Base-by-base conservation (phyloP, 148 eudicot species). In the Gaultheria prostrata region DNA sequence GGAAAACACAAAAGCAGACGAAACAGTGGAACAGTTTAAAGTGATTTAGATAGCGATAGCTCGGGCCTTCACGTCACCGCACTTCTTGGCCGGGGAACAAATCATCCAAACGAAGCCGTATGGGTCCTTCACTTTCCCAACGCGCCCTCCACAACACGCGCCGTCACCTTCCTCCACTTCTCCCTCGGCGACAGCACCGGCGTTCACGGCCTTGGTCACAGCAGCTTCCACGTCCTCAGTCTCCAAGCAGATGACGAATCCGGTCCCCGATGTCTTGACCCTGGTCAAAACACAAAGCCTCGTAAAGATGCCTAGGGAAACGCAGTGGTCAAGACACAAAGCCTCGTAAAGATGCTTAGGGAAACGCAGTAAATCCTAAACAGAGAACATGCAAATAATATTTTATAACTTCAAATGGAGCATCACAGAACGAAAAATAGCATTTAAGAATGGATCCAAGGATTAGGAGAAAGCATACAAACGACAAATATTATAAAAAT, bases 81-180 rank as follows among this genome's bases (percentile, higher is more conserved):
- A 20, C 45, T 81, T 83, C 87, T 89, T 89, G 15, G 89, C 76
- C 48, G 92, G 88, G 6, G 93, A 70, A 81, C 91, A 87, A 59
- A 95, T 89, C 43, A 87, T 24, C 98, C 97, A 95, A 46, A 86
- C 51, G 45, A 84, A 88, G 77, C 98, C 98, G 56, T 80, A 95
- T 0, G 98, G 95, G 63, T 94, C 98, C 93, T 91, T 92, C 82
- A 95, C 87, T 82, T 92, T 91, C 1, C 91, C 94, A 61, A 86
- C 89, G 83, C 90, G 90, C 57, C 89, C 77, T 10, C 53, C 53
- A 13, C 53, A 50, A 13, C 53, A 50, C 76, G 81, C 87, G 12
- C 87, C 89, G n/a, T 90, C 97, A 20, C 77, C 86, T 46, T 90
- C 94, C 0, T 80, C 70, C 20, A 87, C 84, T 53, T 90, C 93